phyloP scores from a whole-genome alignment of 805 yeast genomes.

The Millerozyma acaciae region DNA sequence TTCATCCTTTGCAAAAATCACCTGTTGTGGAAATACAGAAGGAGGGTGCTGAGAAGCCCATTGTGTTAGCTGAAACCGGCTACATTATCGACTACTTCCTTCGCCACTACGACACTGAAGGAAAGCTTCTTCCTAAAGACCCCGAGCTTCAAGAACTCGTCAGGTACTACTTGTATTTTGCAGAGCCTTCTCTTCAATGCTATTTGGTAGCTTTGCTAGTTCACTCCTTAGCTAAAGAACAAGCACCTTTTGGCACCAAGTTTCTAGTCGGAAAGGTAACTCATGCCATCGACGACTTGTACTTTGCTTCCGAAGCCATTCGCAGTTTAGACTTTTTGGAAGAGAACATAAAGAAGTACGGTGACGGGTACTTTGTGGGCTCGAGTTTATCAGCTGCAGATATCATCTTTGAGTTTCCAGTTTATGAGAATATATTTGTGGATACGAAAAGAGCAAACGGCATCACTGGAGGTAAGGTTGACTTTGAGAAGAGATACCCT shows the following conservation, averaged over 20 bases:
- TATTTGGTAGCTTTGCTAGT: constrained; percentile 34
- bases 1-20: constrained; percentile 38
- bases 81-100: constrained; percentile 52
- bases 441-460: constrained; percentile 19
- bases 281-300: constrained; percentile 20
- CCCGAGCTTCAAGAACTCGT: constrained; percentile 41
- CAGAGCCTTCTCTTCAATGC: constrained; percentile 63
- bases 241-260: constrained; percentile 26
- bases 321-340: constrained; percentile 29
- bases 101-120: constrained; percentile 42
- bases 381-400: constrained; percentile 53
- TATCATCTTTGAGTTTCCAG: constrained; percentile 50
- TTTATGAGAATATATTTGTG: constrained; percentile 21
- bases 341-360: constrained; percentile 17
- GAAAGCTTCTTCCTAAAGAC: constrained; percentile 33
- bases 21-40: constrained; percentile 28
- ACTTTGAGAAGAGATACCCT: constrained; percentile 15
- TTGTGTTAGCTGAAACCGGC: constrained; percentile 55
- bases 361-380: constrained; percentile 43
- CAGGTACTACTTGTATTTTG: constrained; percentile 50
- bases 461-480: constrained; percentile 14
- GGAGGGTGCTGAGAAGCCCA: constrained; percentile 14
- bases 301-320: constrained; percentile 21
- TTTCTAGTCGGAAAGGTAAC: constrained; percentile 20
- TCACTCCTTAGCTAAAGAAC: constrained; percentile 18